Evolutionary conservation across 345 rosid species (phyloP).

Genomic region (Eucalyptus grandis): DNA sequence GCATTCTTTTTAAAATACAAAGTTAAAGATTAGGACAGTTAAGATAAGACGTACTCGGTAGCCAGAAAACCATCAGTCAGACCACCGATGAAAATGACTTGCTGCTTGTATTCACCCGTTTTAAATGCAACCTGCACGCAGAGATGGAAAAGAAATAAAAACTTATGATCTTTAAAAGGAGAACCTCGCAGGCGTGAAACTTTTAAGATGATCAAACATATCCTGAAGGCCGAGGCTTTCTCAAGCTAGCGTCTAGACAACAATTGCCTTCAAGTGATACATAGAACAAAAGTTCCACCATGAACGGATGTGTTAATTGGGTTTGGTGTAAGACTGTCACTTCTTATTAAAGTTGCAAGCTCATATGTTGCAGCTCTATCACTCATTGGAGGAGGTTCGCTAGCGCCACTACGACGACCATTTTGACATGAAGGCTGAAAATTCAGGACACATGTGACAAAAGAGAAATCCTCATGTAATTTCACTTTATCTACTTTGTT

Average conservation of each 20-base stretch:
- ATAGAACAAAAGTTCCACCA: neutral
- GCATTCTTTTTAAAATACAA: neutral
- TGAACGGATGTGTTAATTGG: neutral
- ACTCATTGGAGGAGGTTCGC: neutral
- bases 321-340: neutral
- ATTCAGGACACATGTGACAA: neutral
- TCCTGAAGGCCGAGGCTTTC: neutral
- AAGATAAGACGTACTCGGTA: slow-evolving; percentile 57
- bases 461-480: neutral
- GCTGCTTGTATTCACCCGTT: slow-evolving; percentile 86
- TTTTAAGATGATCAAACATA: neutral
- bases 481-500: neutral
- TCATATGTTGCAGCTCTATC: neutral
- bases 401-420: neutral
- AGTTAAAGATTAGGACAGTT: neutral
- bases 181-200: neutral
- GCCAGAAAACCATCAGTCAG: slow-evolving; percentile 84
- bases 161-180: neutral
- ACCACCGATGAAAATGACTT: slow-evolving; percentile 84
- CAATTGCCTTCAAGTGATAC: neutral
- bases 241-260: neutral
- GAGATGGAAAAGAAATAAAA: neutral
- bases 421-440: neutral
- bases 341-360: neutral
- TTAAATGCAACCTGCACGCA: slow-evolving; percentile 80